phyloP scores from a whole-genome alignment of 2,329 filamentous ascomycete species.

The Triangularia verruculosa region DNA sequence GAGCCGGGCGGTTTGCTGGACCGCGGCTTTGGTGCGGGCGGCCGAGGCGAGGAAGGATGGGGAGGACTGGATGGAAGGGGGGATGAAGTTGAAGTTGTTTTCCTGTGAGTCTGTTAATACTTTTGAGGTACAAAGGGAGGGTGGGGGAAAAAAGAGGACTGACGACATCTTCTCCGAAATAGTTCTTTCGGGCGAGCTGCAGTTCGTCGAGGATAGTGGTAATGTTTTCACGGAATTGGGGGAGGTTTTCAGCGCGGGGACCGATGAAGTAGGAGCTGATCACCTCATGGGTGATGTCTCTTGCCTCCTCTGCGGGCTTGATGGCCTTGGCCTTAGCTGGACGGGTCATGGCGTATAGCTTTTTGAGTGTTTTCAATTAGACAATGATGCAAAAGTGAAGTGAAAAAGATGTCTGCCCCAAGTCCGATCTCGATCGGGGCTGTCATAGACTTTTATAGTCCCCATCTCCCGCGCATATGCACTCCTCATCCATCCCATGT shows the following conservation, averaged over 20 bases:
- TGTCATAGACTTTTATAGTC: background rate
- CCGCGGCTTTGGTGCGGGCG: constrained; percentile 27
- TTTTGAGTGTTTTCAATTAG: too few species aligned
- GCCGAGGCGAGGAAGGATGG: constrained; percentile 35
- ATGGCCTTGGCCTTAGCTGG: background rate
- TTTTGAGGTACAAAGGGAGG: background rate
- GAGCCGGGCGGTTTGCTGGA: constrained; percentile 36
- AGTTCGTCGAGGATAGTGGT: constrained; percentile 49
- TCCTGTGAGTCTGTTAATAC: background rate
- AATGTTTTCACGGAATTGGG: constrained; percentile 20
- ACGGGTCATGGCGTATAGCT: background rate
- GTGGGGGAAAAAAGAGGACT: background rate
- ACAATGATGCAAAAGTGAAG: too few species aligned
- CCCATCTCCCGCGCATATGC: background rate
- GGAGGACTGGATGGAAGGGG: constrained; percentile 34
- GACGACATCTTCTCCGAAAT: constrained; percentile 34
- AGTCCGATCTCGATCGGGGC: background rate
- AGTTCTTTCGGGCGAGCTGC: constrained; percentile 24
- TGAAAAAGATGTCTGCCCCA: background rate
- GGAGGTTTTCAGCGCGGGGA: constrained; percentile 23
- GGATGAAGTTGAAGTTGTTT: constrained; percentile 36
- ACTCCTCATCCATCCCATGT: background rate
- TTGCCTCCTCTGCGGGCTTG: background rate
- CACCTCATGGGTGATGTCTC: constrained; percentile 17
- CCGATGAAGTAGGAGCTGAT: constrained; percentile 25